phyloP scores from a whole-genome alignment of 805 yeast genomes.

The Barnettozyma sucrosica region DNA sequence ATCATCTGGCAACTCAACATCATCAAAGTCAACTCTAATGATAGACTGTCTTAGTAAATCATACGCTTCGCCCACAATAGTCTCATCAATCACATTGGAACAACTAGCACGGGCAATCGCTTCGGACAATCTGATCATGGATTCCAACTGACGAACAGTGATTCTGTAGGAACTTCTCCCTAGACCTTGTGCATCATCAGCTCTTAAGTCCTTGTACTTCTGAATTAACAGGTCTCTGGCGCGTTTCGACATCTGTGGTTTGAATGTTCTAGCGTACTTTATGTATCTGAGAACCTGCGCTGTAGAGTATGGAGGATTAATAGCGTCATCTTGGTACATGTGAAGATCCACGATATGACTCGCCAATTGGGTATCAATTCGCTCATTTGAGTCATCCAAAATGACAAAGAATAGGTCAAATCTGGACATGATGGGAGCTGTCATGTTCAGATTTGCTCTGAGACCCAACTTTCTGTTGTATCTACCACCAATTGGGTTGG shows the following conservation, averaged over 20 bases:
- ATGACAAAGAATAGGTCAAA: conserved; percentile 93
- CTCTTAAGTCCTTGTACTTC: conserved; percentile 78
- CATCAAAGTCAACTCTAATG: conserved; percentile 91
- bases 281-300: conserved; percentile 86
- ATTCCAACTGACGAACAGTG: conserved; percentile 94
- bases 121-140: conserved; percentile 87
- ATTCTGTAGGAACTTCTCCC: conserved; percentile 85
- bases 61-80: conserved; percentile 90
- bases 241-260: conserved; percentile 77
- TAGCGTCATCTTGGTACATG: conserved; percentile 85
- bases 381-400: conserved; percentile 89
- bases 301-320: conserved; percentile 81
- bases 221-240: conserved; percentile 74
- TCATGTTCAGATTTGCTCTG: conserved; percentile 85
- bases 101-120: conserved; percentile 98
- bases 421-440: conserved; percentile 98
- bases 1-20: conserved; percentile 54
- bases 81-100: conserved; percentile 53
- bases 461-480: conserved; percentile 83
- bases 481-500: conserved; percentile 96
- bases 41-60: conserved; percentile 85
- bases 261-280: conserved; percentile 87
- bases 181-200: conserved; percentile 85
- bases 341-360: conserved; percentile 90
- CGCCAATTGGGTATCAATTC: conserved; percentile 84